Percentiles rank a stretch among this genome's conserved stretches.
These are phyloP conservation scores for Amanita pseudoporphyria DNA, from an alignment of 768 basidiomycete genomes.

Conservation along the genomic window DNA sequence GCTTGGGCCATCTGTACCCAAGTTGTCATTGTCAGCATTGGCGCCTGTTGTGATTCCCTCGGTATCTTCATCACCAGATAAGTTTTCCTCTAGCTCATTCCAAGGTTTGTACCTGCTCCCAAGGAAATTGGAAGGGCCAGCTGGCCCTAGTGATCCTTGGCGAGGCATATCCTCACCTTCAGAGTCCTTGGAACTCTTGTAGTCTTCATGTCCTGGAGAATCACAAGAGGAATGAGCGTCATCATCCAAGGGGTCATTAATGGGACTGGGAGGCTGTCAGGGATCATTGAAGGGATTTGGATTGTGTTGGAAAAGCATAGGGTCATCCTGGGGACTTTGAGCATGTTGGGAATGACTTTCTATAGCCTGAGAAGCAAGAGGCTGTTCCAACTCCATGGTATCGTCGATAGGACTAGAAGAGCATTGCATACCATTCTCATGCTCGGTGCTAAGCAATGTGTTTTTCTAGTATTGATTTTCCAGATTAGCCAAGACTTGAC, in stretches of 20 bases:
- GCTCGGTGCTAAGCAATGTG: not conserved
- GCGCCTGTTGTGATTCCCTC: not conserved
- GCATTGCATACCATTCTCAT: not conserved
- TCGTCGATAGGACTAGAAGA: not conserved
- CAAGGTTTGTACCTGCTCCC: not conserved
- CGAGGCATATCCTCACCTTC: not conserved
- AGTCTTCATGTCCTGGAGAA: too few species aligned
- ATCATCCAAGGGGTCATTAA: not conserved
- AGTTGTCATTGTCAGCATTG: not conserved
- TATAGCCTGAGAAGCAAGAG: not conserved
- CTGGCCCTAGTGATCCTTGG: not conserved
- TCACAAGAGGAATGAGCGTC: too few species aligned
- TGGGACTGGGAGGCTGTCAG: not conserved
- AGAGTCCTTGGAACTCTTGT: too few species aligned
- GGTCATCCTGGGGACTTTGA: not conserved
- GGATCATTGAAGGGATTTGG: not conserved
- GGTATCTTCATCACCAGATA: not conserved
- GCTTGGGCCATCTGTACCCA: too few species aligned
- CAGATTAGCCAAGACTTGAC: not conserved
- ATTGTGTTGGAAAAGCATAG: not conserved
- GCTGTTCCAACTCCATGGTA: not conserved
- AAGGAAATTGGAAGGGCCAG: too few species aligned
- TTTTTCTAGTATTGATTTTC: not conserved
- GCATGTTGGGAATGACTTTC: not conserved
- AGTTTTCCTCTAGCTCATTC: not conserved